Conservation (phyloP, 2,329 filamentous ascomycete species). For the Colletotrichum caudatum region DNA sequence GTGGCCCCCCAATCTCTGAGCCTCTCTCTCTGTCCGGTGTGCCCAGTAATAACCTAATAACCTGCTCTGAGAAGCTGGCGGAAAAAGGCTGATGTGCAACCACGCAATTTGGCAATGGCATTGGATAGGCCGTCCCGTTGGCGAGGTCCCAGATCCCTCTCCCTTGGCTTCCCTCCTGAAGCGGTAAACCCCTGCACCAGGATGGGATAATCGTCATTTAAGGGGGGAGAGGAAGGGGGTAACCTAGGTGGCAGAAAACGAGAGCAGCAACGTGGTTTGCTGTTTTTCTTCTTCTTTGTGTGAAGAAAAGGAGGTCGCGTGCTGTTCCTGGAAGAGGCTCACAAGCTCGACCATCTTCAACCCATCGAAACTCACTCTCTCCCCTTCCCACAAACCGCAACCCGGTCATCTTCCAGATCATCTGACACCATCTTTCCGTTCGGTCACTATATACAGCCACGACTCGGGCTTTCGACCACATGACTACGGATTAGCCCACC, state of each 20-base stretch:
- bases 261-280: not conserved
- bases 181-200: slow-evolving; percentile 29
- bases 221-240: slow-evolving; percentile 16
- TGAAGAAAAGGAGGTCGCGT: slow-evolving; percentile 34
- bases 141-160: slow-evolving; percentile 14
- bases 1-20: slow-evolving; percentile 16
- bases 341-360: slow-evolving; percentile 28
- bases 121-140: slow-evolving; percentile 18
- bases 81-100: slow-evolving; percentile 10
- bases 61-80: not conserved
- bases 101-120: slow-evolving; percentile 13
- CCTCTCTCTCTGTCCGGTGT: not conserved
- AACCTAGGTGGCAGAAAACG: not conserved
- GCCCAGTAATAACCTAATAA: slow-evolving; percentile 7
- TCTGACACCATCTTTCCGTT: slow-evolving; percentile 33
- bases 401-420: slow-evolving; percentile 16
- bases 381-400: not conserved
- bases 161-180: slow-evolving; percentile 11
- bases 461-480: slow-evolving; percentile 21
- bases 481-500: slow-evolving; percentile 31
- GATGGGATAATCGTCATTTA: slow-evolving; percentile 40
- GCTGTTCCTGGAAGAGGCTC: slow-evolving; percentile 24
- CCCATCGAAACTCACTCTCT: not conserved
- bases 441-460: not conserved
- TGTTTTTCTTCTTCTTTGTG: slow-evolving; percentile 19